Evolutionary conservation across 495 filamentous ascomycete species (phyloP).

Genomic region (Penicillium soppii): DNA sequence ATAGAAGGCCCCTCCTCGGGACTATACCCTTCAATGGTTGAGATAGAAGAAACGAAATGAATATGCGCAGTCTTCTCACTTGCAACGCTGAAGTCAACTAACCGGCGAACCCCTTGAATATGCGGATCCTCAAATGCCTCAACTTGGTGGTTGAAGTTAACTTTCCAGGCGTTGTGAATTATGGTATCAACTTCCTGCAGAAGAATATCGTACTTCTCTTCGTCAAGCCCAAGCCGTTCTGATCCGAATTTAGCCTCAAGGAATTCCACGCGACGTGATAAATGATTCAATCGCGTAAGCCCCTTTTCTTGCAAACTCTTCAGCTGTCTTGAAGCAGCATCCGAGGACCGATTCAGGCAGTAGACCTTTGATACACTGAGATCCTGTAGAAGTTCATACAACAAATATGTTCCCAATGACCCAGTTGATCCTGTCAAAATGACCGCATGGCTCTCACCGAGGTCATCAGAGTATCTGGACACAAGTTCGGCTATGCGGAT

Average conservation of each 20-base stretch:
- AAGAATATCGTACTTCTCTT: constrained; percentile 8
- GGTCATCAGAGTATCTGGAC: background rate
- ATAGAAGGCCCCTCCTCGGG: constrained; percentile 30
- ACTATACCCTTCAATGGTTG: constrained; percentile 27
- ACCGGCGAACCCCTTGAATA: constrained; percentile 46
- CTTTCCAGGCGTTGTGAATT: constrained; percentile 62
- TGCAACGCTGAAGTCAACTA: constrained; percentile 46
- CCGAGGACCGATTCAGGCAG: constrained; percentile 50
- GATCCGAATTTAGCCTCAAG: constrained; percentile 5
- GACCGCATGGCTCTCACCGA: constrained; percentile 42
- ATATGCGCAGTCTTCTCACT: constrained; percentile 40
- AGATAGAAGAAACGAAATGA: constrained; percentile 53
- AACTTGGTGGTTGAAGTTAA: constrained; percentile 57
- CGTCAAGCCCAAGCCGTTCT: constrained; percentile 12
- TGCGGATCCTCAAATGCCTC: constrained; percentile 54
- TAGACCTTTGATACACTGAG: constrained; percentile 45
- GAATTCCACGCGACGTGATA: constrained; percentile 37
- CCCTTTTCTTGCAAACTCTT: constrained; percentile 15
- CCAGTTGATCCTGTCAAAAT: constrained; percentile 59
- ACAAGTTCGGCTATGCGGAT: background rate
- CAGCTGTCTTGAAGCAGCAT: constrained; percentile 18
- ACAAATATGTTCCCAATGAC: constrained; percentile 54
- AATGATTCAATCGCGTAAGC: background rate
- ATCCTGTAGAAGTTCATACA: constrained; percentile 42
- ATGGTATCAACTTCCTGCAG: constrained; percentile 36